A percentile compares a stretch with the other conserved stretches of the same genome.
phyloP scores from a whole-genome alignment of 108 stramenopile species.

The Conticribra guillardii region DNA sequence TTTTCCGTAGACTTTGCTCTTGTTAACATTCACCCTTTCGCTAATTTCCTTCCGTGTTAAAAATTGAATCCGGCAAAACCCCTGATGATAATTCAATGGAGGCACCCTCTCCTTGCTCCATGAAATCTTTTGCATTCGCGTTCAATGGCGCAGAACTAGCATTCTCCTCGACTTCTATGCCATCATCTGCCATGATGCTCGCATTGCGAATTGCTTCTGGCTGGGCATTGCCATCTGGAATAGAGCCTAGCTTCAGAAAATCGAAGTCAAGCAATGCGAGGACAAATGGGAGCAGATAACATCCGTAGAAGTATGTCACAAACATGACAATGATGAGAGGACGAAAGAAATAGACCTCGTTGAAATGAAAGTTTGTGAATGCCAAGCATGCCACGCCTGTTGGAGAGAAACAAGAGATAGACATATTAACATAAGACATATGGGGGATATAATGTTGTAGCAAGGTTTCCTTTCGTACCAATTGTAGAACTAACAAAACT shows the following conservation, averaged over 20 bases:
- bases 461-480: not conserved
- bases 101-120: too few species aligned
- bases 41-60: too few species aligned
- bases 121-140: too few species aligned
- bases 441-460: not conserved
- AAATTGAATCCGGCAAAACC: too few species aligned
- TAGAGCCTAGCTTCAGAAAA: slow-evolving; percentile 21
- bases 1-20: too few species aligned
- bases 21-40: too few species aligned
- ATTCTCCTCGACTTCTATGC: too few species aligned
- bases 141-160: too few species aligned
- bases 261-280: slow-evolving; percentile 27
- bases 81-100: too few species aligned
- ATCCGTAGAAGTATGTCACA: slow-evolving; percentile 56
- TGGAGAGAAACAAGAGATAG: not conserved
- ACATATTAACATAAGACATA: not conserved
- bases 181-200: too few species aligned
- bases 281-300: slow-evolving; percentile 40
- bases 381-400: slow-evolving; percentile 54
- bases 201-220: too few species aligned
- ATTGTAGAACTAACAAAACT: slow-evolving; percentile 33
- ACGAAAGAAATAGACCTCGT: slow-evolving; percentile 49
- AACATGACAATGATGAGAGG: slow-evolving; percentile 56
- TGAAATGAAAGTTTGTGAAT: slow-evolving; percentile 61
- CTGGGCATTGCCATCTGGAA: too few species aligned